A percentile compares a stretch with the other conserved stretches of the same genome.
phyloP scores from a whole-genome alignment of 2,329 filamentous ascomycete genomes.

The Moelleriella libera region DNA sequence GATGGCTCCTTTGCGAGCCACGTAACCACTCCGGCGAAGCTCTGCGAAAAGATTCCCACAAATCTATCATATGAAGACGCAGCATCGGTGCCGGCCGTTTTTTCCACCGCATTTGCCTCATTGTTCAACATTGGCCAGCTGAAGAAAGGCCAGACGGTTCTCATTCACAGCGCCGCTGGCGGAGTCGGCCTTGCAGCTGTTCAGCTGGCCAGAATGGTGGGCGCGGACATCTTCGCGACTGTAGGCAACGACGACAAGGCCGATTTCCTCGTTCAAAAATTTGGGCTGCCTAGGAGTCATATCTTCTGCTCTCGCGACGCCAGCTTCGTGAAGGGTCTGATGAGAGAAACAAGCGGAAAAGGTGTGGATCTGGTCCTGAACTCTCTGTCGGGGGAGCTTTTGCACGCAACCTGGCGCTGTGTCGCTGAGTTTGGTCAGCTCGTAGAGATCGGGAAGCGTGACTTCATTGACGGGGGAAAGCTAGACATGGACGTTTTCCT shows the following conservation, averaged over 20 bases:
- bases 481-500: slow-evolving; percentile 14
- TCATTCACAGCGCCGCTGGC: slow-evolving; percentile 17
- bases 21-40: too few species aligned
- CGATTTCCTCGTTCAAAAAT: slow-evolving; percentile 10
- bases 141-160: slow-evolving; percentile 8
- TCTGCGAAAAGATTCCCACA: too few species aligned
- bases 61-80: too few species aligned
- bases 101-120: slow-evolving; percentile 20
- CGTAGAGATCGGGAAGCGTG: slow-evolving; percentile 15
- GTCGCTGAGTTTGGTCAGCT: slow-evolving; percentile 16
- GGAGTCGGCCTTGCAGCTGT: slow-evolving; percentile 16
- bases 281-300: slow-evolving; percentile 7
- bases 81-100: too few species aligned
- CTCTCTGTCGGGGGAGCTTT: slow-evolving; percentile 2
- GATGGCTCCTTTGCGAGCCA: too few species aligned
- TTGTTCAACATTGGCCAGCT: slow-evolving; percentile 13
- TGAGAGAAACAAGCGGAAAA: not conserved
- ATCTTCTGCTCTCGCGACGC: slow-evolving; percentile 4
- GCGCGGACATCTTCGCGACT: slow-evolving; percentile 12
- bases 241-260: slow-evolving; percentile 15
- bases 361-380: slow-evolving; percentile 5
- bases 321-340: not conserved
- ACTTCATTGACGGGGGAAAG: slow-evolving; percentile 12
- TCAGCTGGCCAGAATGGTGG: slow-evolving; percentile 10
- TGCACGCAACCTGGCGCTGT: slow-evolving; percentile 12